A percentile compares a stretch with the other conserved stretches of the same genome.
phyloP scores from a whole-genome alignment of 345 rosid genomes.

The Erodium maritimum region DNA sequence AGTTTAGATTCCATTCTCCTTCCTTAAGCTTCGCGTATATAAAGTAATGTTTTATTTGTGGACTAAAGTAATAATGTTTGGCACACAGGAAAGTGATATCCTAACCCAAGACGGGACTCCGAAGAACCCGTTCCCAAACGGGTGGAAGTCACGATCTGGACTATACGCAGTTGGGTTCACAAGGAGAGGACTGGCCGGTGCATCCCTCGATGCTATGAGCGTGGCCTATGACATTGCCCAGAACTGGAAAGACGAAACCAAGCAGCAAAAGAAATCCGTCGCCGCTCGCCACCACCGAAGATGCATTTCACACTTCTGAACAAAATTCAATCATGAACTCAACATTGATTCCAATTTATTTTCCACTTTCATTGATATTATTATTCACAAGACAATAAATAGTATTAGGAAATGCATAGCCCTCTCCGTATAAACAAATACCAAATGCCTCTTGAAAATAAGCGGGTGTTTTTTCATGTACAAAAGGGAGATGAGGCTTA shows the following conservation, averaged over 20 bases:
- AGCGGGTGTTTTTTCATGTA: not conserved
- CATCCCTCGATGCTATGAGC: constrained; percentile 57
- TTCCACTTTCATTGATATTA: too few species aligned
- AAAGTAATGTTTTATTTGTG: too few species aligned
- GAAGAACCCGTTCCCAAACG: constrained; percentile 63
- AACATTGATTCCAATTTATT: too few species aligned
- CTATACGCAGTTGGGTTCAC: constrained; percentile 94
- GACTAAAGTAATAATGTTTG: not conserved
- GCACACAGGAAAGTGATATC: constrained; percentile 56
- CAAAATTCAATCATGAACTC: too few species aligned
- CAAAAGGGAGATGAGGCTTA: not conserved
- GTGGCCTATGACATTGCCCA: constrained; percentile 63
- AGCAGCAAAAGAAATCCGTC: constrained; percentile 44
- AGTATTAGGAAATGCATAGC: not conserved
- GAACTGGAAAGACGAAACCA: constrained; percentile 61
- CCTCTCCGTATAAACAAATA: not conserved
- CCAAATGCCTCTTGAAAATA: not conserved
- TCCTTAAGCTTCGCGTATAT: constrained; percentile 4
- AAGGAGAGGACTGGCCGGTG: constrained; percentile 78
- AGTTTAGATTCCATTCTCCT: constrained; percentile 5
- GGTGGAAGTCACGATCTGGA: constrained; percentile 83
- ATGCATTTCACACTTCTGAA: constrained; percentile 66
- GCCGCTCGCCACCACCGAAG: constrained; percentile 71
- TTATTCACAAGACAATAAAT: too few species aligned
- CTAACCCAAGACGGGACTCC: constrained; percentile 66